Percentiles rank a stretch among this genome's conserved stretches.
Conservation (phyloP, 169 alveolate species). For the Plasmodium relictum region DNA sequence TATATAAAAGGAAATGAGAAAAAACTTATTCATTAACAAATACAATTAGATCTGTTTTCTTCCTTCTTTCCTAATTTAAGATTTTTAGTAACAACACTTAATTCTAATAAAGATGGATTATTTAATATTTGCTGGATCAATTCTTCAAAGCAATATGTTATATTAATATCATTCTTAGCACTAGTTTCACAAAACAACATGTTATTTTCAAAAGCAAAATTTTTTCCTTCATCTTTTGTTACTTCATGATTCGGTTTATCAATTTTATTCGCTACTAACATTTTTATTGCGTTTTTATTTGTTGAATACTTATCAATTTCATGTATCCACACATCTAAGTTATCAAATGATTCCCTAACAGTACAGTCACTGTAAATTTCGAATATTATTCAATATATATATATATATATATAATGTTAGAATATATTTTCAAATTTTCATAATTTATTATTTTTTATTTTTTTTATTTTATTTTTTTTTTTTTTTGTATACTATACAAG, state of each 20-base stretch:
- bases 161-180: constrained; percentile 69
- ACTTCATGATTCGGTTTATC: constrained; percentile 73
- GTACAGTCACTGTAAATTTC: constrained; percentile 42
- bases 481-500: constrained; percentile 93
- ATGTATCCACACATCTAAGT: constrained; percentile 79
- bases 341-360: constrained; percentile 87
- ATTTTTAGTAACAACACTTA: constrained; percentile 47
- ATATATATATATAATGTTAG: neutral
- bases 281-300: constrained; percentile 72
- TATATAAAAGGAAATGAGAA: no score
- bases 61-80: constrained; percentile 41
- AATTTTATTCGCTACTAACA: constrained; percentile 80
- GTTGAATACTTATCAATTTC: constrained; percentile 78
- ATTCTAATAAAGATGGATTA: constrained; percentile 44
- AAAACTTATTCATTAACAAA: no score
- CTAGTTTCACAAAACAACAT: constrained; percentile 77
- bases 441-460: neutral
- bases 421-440: neutral
- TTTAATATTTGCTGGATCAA: constrained; percentile 39
- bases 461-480: constrained; percentile 19
- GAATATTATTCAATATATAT: no score
- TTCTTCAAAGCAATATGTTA: constrained; percentile 52
- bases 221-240: constrained; percentile 70
- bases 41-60: constrained; percentile 32
- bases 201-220: constrained; percentile 66